These are phyloP conservation scores for Bipolaris zeicola DNA, from an alignment of 2,329 filamentous ascomycete species.

Conservation along the genomic window DNA sequence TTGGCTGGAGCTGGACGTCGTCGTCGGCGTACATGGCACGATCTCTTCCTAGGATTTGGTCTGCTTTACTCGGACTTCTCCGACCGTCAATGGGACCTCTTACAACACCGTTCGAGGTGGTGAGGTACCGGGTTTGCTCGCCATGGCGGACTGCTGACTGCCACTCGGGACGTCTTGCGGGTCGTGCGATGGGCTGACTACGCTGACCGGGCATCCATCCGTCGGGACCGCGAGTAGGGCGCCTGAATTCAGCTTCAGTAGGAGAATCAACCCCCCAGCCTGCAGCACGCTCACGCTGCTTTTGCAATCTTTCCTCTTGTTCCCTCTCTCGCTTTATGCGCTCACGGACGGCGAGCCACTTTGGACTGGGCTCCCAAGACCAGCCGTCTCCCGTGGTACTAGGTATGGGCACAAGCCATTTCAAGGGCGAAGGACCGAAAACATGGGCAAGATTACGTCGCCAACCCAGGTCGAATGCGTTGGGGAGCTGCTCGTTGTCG, in stretches of 20 bases:
- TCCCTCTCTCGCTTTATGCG: slow-evolving; percentile 55
- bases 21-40: slow-evolving; percentile 45
- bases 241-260: slow-evolving; percentile 45
- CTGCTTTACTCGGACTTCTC: slow-evolving; percentile 48
- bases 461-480: slow-evolving; percentile 91
- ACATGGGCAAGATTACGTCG: slow-evolving; percentile 79
- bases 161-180: slow-evolving; percentile 41
- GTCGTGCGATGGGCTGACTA: slow-evolving; percentile 34
- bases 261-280: slow-evolving; percentile 65
- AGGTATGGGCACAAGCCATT: slow-evolving; percentile 81
- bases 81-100: slow-evolving; percentile 42
- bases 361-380: slow-evolving; percentile 84
- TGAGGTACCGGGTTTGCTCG: slow-evolving; percentile 43
- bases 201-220: slow-evolving; percentile 40
- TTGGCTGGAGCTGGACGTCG: slow-evolving; percentile 50
- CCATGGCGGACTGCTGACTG: slow-evolving; percentile 31
- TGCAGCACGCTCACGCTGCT: slow-evolving; percentile 66
- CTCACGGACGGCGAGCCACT: slow-evolving; percentile 76
- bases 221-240: slow-evolving; percentile 32
- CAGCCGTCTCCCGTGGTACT: slow-evolving; percentile 93
- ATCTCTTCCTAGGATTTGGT: slow-evolving; percentile 50
- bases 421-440: slow-evolving; percentile 72
- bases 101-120: slow-evolving; percentile 41
- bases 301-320: slow-evolving; percentile 57
- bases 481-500: slow-evolving; percentile 84